Evolutionary conservation across 495 filamentous ascomycete genomes (phyloP), one percentile per base, ranked within the genome.

Genomic region (Xylaria flabelliformis): DNA sequence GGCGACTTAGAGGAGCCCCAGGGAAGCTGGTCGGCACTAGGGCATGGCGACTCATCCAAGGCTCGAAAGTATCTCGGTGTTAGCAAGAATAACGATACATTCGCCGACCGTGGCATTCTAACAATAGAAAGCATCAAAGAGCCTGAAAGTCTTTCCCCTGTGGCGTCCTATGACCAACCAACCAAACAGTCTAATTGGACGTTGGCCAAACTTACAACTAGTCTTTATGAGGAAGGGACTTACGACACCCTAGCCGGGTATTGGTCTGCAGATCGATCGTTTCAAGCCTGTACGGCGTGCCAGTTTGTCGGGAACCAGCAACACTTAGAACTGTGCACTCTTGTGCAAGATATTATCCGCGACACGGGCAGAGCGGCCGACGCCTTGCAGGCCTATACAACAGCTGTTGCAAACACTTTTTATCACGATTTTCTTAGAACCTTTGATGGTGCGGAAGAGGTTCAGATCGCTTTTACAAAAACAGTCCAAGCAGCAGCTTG

Each of bases 361-460:
- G 36, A 63, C 32, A 42, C 59, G 6, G 36, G 36, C 15, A 63
- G 59, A 63, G 36, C 59, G 17, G 59, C 59, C n/a, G 59, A 63
- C 21, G 59, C 59, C 17, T 12, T 41, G n/a, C 59, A 63, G 36
- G 59, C 59, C 6, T 63, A 42, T 3, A 63, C 59, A 10, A 63
- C 59, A 24, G 15, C 17, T n/a, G 10, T 63, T 19, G 36, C 19
- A 9, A 63, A 63, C 42, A 21, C 59, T 1, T 34, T 63, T 24
- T 63, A 21, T 36, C 36, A 63, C 19, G 59, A 63, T 17, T 41
- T 63, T 15, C 34, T 4, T 36, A 41, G 15, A 21, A 8, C 6
- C 8, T 63, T 63, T 10, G 4, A 39, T n/a, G 59, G 34, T 0
- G 9, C 59, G 15, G 59, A 63, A 63, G 19, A 63, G 17, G 59